Percentiles rank a stretch among this genome's conserved stretches.
These are phyloP conservation scores for Amaranthus hypochondriacus DNA, from an alignment of 148 eudicot species.

Conservation along the genomic window DNA sequence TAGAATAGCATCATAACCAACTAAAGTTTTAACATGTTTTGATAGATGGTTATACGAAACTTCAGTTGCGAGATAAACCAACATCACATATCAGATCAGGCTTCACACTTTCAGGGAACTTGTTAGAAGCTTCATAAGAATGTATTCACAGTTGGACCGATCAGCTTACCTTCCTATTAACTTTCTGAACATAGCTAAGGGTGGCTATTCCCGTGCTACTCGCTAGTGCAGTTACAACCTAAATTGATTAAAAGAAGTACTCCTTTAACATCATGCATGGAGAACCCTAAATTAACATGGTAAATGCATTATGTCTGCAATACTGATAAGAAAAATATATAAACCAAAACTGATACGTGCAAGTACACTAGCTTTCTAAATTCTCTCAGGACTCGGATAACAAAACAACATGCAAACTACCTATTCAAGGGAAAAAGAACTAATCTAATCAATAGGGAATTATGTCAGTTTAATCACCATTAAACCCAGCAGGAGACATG, in stretches of 20 bases:
- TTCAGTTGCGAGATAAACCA: slow-evolving; percentile 91
- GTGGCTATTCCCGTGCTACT: slow-evolving; percentile 91
- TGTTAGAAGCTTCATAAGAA: background rate
- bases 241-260: slow-evolving; percentile 13
- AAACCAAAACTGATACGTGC: too few relatives aligned
- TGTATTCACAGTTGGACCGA: background rate
- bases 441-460: too few relatives aligned
- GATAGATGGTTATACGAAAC: slow-evolving; percentile 83
- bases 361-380: too few relatives aligned
- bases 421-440: too few relatives aligned
- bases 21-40: slow-evolving; percentile 68
- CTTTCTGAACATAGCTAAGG: slow-evolving; percentile 83
- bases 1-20: slow-evolving; percentile 87
- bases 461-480: too few relatives aligned
- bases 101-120: too few relatives aligned
- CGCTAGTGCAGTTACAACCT: slow-evolving; percentile 89
- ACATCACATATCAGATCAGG: slow-evolving; percentile 17
- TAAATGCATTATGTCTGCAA: background rate
- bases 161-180: slow-evolving; percentile 68
- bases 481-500: too few relatives aligned
- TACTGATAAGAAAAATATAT: background rate
- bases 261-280: background rate
- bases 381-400: too few relatives aligned
- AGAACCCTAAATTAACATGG: background rate
- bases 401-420: too few relatives aligned